These are phyloP conservation scores for Fraxinus xanthoxyloides DNA, from an alignment of 305 asterid species.

Conservation along the genomic window DNA sequence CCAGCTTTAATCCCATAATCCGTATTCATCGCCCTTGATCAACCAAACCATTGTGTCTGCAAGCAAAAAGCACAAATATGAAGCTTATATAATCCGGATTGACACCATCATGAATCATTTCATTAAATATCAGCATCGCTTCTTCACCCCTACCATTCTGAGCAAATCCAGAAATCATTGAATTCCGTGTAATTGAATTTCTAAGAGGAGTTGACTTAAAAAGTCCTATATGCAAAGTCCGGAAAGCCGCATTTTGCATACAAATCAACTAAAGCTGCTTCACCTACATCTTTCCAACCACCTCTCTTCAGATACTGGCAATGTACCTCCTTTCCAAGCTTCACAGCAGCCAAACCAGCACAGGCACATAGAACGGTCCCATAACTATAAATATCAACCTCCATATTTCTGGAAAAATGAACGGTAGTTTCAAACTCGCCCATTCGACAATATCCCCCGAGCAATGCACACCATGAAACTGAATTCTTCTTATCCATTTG, in stretches of 20 bases:
- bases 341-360: constrained; percentile 76
- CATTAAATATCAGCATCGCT: constrained; percentile 50
- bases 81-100: constrained; percentile 68
- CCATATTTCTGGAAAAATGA: constrained; percentile 53
- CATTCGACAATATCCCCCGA: constrained; percentile 73
- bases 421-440: constrained; percentile 55
- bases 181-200: constrained; percentile 80
- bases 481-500: constrained; percentile 61
- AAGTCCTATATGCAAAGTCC: constrained; percentile 57
- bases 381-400: constrained; percentile 59
- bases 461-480: constrained; percentile 80
- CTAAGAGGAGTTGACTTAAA: constrained; percentile 59
- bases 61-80: constrained; percentile 69
- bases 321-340: constrained; percentile 78
- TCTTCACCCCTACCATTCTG: constrained; percentile 79
- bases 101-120: constrained; percentile 53
- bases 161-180: constrained; percentile 83
- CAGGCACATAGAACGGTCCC: constrained; percentile 78
- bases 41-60: constrained; percentile 78
- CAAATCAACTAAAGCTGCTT: constrained; percentile 84
- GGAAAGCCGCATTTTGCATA: constrained; percentile 83
- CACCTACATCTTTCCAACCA: constrained; percentile 77
- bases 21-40: constrained; percentile 59
- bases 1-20: constrained; percentile 48
- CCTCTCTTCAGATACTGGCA: constrained; percentile 81